Evolutionary conservation across 805 yeast species (phyloP).

Genomic region (Blastobotrys mokoenaii): DNA sequence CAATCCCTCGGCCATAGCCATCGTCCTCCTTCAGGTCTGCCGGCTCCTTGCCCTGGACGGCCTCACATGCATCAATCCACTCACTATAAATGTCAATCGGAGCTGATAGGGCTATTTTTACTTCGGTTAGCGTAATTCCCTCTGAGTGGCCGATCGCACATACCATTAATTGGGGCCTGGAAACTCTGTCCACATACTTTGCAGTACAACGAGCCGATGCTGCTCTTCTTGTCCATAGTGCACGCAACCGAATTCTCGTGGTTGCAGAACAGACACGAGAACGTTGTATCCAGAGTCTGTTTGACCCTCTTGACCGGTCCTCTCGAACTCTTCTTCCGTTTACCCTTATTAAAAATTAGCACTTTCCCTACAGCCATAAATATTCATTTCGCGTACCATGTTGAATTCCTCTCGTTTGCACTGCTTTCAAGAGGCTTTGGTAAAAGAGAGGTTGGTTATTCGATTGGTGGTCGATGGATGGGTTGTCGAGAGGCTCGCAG

Average conservation of each 20-base stretch:
- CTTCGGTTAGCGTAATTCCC: not conserved
- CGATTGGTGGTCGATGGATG: not conserved
- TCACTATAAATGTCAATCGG: slow-evolving; percentile 94
- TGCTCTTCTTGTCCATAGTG: slow-evolving; percentile 75
- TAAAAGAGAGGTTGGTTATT: no score
- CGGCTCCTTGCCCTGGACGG: slow-evolving; percentile 31
- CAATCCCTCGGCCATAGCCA: slow-evolving; percentile 19
- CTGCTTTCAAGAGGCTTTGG: not conserved
- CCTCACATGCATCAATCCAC: slow-evolving; percentile 96
- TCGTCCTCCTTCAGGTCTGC: slow-evolving; percentile 47
- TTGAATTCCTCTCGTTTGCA: not conserved
- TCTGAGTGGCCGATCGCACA: slow-evolving; percentile 9
- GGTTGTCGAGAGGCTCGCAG: not conserved
- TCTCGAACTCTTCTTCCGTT: slow-evolving; percentile 74
- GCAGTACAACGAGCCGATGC: slow-evolving; percentile 77
- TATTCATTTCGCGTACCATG: slow-evolving; percentile 5
- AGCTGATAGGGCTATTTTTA: slow-evolving; percentile 43
- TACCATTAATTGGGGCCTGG: slow-evolving; percentile 72
- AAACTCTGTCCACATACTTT: slow-evolving; percentile 92
- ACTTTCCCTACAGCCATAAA: not conserved
- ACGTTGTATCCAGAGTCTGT: slow-evolving; percentile 70
- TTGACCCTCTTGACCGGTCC: slow-evolving; percentile 73
- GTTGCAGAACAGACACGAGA: slow-evolving; percentile 89
- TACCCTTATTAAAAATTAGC: slow-evolving; percentile 49
- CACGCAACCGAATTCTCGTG: slow-evolving; percentile 90